A percentile compares a stretch with the other conserved stretches of the same genome.
These are phyloP conservation scores for Colletotrichum filicis DNA, from an alignment of 2,329 filamentous ascomycete genomes.

Conservation along the genomic window DNA sequence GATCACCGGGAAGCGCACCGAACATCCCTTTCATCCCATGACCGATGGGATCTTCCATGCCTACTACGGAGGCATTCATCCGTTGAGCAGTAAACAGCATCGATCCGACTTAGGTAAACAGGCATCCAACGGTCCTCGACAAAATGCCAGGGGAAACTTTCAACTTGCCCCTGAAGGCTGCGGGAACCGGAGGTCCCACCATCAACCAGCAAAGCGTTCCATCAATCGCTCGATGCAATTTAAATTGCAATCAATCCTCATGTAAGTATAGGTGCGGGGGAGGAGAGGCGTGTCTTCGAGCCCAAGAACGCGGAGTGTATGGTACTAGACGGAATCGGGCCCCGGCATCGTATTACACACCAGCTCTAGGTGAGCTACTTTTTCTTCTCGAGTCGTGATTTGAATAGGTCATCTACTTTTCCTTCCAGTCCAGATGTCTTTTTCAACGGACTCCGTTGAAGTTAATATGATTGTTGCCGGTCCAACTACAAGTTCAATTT, in stretches of 20 bases:
- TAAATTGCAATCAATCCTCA: conserved; percentile 3
- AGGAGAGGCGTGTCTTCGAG: background rate
- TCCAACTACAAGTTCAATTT: background rate
- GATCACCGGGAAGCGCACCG: background rate
- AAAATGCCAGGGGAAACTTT: background rate
- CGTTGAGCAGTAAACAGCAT: background rate
- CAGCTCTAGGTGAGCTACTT: background rate
- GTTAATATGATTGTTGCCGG: background rate
- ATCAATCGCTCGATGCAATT: background rate
- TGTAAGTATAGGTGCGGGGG: background rate
- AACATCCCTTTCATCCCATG: background rate
- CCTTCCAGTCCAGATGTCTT: background rate
- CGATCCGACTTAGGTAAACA: background rate
- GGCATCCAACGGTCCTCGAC: background rate
- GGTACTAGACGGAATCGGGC: background rate
- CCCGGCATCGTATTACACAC: background rate
- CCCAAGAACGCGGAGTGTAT: background rate
- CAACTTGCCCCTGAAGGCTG: background rate
- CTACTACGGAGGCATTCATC: conserved; percentile 2
- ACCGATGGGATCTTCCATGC: background rate
- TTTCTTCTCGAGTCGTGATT: background rate
- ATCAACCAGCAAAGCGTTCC: background rate
- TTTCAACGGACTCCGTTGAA: background rate
- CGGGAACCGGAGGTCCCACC: background rate
- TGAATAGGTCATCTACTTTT: background rate